Evolutionary conservation across 2,329 filamentous ascomycete genomes (phyloP).

Genomic region (Paraphaeosphaeria minitans): DNA sequence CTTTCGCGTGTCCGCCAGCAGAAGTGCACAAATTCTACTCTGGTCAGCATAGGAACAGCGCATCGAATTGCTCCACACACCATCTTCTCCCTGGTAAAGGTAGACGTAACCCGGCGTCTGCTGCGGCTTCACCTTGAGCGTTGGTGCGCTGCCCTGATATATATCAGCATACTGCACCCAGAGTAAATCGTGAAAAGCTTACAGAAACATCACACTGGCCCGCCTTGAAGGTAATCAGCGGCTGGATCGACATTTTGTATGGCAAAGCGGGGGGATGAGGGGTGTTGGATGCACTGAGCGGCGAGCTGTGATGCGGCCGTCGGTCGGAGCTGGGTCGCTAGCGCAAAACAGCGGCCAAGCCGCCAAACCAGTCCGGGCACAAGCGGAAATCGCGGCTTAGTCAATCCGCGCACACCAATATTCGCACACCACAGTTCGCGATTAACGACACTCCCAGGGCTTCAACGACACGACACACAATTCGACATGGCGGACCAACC

Average conservation of each 20-base stretch:
- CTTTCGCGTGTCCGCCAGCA: conserved; percentile 88
- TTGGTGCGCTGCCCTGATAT: conserved; percentile 30
- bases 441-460: conserved; percentile 18
- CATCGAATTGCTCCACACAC: conserved; percentile 49
- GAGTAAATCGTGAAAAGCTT: conserved; percentile 46
- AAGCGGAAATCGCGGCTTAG: conserved; percentile 12
- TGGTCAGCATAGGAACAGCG: conserved; percentile 17
- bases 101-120: conserved; percentile 85
- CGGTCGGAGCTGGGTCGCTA: conserved; percentile 19
- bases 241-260: conserved; percentile 74
- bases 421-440: not conserved
- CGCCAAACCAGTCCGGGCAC: not conserved
- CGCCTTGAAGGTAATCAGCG: conserved; percentile 95
- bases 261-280: conserved; percentile 17
- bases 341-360: not conserved
- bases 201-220: conserved; percentile 87
- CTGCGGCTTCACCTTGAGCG: conserved; percentile 70
- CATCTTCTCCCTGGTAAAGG: conserved; percentile 84
- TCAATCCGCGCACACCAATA: conserved; percentile 6
- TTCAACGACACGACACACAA: conserved; percentile 51
- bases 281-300: conserved; percentile 17
- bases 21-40: conserved; percentile 84
- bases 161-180: conserved; percentile 21
- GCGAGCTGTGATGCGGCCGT: conserved; percentile 24
- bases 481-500: conserved; percentile 68